phyloP scores from a whole-genome alignment of 208 protist genomes.

The Acanthamoeba lenticulata region DNA sequence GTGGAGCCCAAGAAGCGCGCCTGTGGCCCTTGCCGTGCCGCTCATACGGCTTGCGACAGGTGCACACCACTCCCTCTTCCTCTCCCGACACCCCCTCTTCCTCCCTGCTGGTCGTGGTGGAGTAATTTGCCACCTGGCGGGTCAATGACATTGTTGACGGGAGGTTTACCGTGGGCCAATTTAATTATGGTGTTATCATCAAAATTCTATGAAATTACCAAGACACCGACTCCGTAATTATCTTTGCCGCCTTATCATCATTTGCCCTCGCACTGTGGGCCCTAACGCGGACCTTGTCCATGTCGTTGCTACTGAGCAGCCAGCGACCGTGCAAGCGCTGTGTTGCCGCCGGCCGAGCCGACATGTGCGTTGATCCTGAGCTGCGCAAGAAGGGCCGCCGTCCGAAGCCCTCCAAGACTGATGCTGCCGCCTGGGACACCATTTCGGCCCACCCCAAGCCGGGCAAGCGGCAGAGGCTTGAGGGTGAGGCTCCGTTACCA shows the following conservation, averaged over 20 bases:
- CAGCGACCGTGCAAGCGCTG: constrained; percentile 46
- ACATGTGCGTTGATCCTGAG: constrained; percentile 20
- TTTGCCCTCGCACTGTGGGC: neutral
- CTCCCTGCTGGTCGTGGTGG: neutral
- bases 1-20: constrained; percentile 56
- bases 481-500: neutral
- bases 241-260: neutral
- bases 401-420: neutral
- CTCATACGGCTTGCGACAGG: constrained; percentile 46
- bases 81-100: neutral
- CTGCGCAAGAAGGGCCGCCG: constrained; percentile 41
- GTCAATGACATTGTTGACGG: no score
- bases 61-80: neutral
- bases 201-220: neutral
- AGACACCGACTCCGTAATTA: neutral
- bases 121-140: no score
- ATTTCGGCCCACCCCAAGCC: neutral
- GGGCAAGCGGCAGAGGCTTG: neutral
- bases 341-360: neutral
- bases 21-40: neutral
- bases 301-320: neutral
- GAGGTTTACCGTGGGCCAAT: no score
- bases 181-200: no score
- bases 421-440: neutral
- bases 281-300: neutral